Conservation (phyloP, 352 stramenopile genomes). For the Globisporangium recalcitrans region DNA sequence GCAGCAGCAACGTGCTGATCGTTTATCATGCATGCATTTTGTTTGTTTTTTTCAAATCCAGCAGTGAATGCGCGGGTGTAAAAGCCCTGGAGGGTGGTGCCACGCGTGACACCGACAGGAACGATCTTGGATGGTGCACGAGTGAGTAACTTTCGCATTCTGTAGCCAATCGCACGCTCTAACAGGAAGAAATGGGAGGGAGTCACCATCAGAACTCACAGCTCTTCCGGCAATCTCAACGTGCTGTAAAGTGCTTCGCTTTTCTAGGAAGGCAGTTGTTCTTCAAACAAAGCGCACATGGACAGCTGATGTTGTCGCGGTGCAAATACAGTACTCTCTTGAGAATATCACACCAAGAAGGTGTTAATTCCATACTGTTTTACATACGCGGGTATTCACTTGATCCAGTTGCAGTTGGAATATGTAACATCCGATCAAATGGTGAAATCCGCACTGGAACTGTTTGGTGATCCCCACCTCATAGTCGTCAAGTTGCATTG, state of each 20-base stretch:
- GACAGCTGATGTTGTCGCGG: no score
- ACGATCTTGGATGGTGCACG: neutral
- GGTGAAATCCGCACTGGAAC: neutral
- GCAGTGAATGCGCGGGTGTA: neutral
- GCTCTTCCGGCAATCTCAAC: no score
- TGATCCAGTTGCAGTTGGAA: no score
- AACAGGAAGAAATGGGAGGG: neutral
- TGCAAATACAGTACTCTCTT: no score
- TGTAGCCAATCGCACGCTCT: neutral
- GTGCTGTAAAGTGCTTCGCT: no score
- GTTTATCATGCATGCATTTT: neutral
- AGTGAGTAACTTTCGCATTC: neutral
- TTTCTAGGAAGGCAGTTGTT: no score
- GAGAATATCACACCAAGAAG: no score
- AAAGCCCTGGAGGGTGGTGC: neutral
- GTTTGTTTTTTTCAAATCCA: neutral
- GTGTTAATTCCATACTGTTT: no score
- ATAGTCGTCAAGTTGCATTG: neutral
- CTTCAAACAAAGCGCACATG: no score
- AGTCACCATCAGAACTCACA: no score
- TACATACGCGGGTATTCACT: no score
- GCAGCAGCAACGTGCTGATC: neutral
- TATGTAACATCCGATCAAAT: neutral
- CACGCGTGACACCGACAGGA: no score
- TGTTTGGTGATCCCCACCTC: neutral